Base-by-base conservation (phyloP, 805 yeast species). In the Suhomyces prunicola region DNA sequence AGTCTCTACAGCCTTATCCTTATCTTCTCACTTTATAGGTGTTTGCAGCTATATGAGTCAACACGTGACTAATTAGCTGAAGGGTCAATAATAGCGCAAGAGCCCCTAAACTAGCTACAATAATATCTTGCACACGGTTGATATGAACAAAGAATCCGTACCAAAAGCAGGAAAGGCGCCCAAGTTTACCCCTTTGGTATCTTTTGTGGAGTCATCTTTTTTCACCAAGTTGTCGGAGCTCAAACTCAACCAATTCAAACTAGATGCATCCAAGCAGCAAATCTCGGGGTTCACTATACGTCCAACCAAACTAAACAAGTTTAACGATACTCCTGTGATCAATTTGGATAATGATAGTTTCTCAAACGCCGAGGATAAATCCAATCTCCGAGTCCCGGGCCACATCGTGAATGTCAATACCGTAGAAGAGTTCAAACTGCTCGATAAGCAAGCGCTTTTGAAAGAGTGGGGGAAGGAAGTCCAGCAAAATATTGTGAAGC, bases 171-270 rank as follows among this genome's bases (percentile, higher is more conserved):
- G 40, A 5, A 47, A 15, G n/a, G 22, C 46, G 12, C 57, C 66
- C 22, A 76, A 70, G 50, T 82, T 74, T 60, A 70, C 79, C 1
- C 79, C 88, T 0, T 67, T 84, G 19, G 84, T 81, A 53, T 86
- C 96, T 2, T 88, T 87, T 66, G 85, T 88, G 22, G 97, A 93
- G 62, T 83, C 97, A 0, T 82, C 96, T 0, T 94, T 94, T 68
- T 94, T 93, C 72, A 85, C 87, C 42, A 80, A 80, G 57, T 77
- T 94, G 9, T 79, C 96, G 0, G 81, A 83, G 46, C 68, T 84
- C 58, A 94, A 94, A 64, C 77, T 94, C 46, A 87, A 90, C 55
- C 80, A 84, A 35, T 79, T 83, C 63, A 88, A 87, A 64, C 77
- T 93, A 22, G 86, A 84, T 59, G 73, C 81, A 40, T 69, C 81